These are phyloP conservation scores for Talaromyces sp. DNA, from an alignment of 2,329 filamentous ascomycete genomes.

Conservation along the genomic window DNA sequence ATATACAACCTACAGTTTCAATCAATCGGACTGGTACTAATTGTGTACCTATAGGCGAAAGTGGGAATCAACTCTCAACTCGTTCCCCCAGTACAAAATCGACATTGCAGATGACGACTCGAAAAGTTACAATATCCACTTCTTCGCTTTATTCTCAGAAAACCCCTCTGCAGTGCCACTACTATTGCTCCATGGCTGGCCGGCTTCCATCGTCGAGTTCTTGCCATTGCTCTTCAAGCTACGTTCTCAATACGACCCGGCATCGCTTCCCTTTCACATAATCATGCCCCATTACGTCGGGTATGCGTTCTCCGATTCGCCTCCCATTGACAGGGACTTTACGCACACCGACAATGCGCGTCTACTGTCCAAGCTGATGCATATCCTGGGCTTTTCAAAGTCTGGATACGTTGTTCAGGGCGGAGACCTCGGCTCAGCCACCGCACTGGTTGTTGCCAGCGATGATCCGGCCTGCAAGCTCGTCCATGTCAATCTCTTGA, in stretches of 20 bases:
- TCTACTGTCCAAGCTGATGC: slow-evolving; percentile 1
- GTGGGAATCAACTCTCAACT: slow-evolving; percentile 3
- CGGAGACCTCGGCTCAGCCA: slow-evolving; percentile 1
- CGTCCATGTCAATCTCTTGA: slow-evolving; percentile 1
- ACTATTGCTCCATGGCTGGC: background rate
- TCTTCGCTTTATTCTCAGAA: background rate
- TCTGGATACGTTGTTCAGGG: slow-evolving; percentile 1
- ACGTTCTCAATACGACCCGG: background rate
- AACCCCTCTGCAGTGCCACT: background rate
- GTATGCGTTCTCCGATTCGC: background rate
- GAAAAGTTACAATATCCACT: background rate
- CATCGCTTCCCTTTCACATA: background rate
- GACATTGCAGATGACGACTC: background rate
- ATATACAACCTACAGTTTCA: background rate
- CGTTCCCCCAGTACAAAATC: slow-evolving; percentile 3
- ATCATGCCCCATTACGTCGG: slow-evolving; percentile 1
- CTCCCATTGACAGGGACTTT: background rate
- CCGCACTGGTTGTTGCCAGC: slow-evolving; percentile 3
- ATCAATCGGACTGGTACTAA: background rate
- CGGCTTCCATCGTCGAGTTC: background rate
- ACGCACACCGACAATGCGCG: slow-evolving; percentile 1
- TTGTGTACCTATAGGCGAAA: background rate
- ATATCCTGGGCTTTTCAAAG: background rate
- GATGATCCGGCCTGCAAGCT: slow-evolving; percentile 1
- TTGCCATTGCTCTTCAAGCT: background rate